These are phyloP conservation scores for Fusarium udum DNA, from an alignment of 2,329 filamentous ascomycete species.

Conservation along the genomic window DNA sequence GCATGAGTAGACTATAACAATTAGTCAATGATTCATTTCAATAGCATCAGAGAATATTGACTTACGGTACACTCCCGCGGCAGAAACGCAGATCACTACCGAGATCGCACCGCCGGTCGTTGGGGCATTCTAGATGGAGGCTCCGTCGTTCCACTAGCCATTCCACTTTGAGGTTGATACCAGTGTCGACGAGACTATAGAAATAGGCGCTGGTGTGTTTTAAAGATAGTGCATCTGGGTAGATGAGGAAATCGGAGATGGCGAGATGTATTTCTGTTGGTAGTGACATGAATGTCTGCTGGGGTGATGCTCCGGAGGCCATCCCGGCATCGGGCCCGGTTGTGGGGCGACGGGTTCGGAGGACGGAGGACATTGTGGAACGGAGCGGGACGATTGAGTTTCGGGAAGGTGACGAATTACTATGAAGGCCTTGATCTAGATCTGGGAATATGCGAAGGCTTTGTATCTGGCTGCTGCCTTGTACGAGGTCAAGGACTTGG, in stretches of 20 bases:
- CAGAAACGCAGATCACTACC: conserved; percentile 69
- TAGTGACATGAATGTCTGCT: conserved; percentile 55
- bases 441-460: conserved; percentile 16
- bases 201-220: conserved; percentile 74
- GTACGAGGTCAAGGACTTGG: conserved; percentile 13
- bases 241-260: conserved; percentile 68
- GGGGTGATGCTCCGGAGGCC: conserved; percentile 1
- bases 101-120: conserved; percentile 64
- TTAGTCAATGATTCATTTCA: neutral
- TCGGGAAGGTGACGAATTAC: neutral
- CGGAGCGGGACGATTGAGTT: neutral
- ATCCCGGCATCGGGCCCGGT: conserved; percentile 24
- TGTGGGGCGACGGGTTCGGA: conserved; percentile 39
- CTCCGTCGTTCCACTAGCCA: conserved; percentile 74
- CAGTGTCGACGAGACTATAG: conserved; percentile 71
- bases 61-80: conserved; percentile 66
- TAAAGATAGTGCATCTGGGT: conserved; percentile 75
- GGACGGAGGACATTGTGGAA: conserved; percentile 32
- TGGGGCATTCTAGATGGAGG: conserved; percentile 73
- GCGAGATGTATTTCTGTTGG: conserved; percentile 74
- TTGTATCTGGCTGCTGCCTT: conserved; percentile 45
- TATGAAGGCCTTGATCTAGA: neutral
- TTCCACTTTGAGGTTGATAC: conserved; percentile 70
- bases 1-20: conserved; percentile 62
- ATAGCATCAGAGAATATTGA: neutral